Base-by-base conservation (phyloP, 495 filamentous ascomycete genomes). In the Platismatia glauca region DNA sequence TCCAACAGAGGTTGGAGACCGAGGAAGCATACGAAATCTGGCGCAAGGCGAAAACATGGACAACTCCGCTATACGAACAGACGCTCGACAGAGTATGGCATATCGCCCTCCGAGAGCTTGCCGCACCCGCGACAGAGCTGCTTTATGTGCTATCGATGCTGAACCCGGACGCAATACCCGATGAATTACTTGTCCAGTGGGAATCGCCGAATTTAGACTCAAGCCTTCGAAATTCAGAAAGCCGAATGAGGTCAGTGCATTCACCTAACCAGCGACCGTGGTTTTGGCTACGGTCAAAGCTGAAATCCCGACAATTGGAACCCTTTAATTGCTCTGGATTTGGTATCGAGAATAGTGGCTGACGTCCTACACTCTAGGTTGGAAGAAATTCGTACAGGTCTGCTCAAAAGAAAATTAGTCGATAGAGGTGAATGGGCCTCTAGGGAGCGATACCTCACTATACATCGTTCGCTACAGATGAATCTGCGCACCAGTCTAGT, bases 401-500 rank as follows among this genome's bases (percentile, higher is more conserved):
- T 57, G 20, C 55, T 57, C 9, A 57, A 37, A 24, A 34, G 55
- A 35, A 31, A 57, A 20, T 22, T 57, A 7, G 35, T 57, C 8
- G 33, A 57, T 29, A 24, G 46, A 24, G 55, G 35, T 12, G 35
- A 35, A 38, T 22, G 8, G 1, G 8, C 22, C 16, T 34, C 20
- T 4, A 18, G 29, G 20, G 33, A 57, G 16, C 35, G 55, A 22
- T 57, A 24, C 35, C 55, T 57, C 22, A 35, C 15, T n/a, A 38
- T 57, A 38, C 55, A 57, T 57, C 20, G 29, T 27, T 57, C 55
- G 55, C 35, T 57, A 24, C 55, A 57, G 16, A 35, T 22, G 12
- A 57, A 22, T 22, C 8, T 38, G 22, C 35, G 27, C 20, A n/a
- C 20, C 35, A 57, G 35, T 20, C 29, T 57, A 15, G 31, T 29